Conservation (phyloP, 176 grass and related monocot genomes). For the Guadua angustifolia region DNA sequence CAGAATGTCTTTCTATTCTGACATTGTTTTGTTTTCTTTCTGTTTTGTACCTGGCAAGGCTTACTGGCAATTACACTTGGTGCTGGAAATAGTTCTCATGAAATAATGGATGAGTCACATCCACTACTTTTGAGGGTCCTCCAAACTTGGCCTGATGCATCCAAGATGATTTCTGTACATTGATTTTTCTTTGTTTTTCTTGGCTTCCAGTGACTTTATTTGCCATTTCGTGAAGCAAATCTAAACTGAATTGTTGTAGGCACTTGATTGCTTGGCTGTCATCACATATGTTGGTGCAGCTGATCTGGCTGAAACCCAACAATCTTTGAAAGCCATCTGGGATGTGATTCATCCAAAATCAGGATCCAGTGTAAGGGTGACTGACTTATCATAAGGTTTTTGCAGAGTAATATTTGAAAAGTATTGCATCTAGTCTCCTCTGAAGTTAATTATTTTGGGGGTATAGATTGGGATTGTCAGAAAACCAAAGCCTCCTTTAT, state of each 20-base stretch:
- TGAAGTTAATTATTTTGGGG: slow-evolving; percentile 7
- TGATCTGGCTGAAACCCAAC: slow-evolving; percentile 78
- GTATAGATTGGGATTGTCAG: slow-evolving; percentile 71
- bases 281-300: slow-evolving; percentile 77
- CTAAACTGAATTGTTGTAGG: slow-evolving; percentile 44
- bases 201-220: background rate
- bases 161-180: slow-evolving; percentile 77
- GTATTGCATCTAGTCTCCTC: background rate
- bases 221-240: slow-evolving; percentile 4
- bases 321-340: slow-evolving; percentile 78
- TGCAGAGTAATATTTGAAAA: background rate
- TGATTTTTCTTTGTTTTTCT: background rate
- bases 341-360: slow-evolving; percentile 89
- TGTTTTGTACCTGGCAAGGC: slow-evolving; percentile 47
- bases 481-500: slow-evolving; percentile 62
- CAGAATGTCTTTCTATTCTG: slow-evolving; percentile 33
- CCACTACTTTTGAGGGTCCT: slow-evolving; percentile 67
- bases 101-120: slow-evolving; percentile 71
- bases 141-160: slow-evolving; percentile 60
- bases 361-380: slow-evolving; percentile 63
- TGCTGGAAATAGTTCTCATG: slow-evolving; percentile 54
- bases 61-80: slow-evolving; percentile 79
- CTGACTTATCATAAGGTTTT: background rate
- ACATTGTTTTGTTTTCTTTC: slow-evolving; percentile 5
- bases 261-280: slow-evolving; percentile 73